These are phyloP conservation scores for Cystobasidium sp. DNA, from an alignment of 1,284 basidiomycete species.

Conservation along the genomic window DNA sequence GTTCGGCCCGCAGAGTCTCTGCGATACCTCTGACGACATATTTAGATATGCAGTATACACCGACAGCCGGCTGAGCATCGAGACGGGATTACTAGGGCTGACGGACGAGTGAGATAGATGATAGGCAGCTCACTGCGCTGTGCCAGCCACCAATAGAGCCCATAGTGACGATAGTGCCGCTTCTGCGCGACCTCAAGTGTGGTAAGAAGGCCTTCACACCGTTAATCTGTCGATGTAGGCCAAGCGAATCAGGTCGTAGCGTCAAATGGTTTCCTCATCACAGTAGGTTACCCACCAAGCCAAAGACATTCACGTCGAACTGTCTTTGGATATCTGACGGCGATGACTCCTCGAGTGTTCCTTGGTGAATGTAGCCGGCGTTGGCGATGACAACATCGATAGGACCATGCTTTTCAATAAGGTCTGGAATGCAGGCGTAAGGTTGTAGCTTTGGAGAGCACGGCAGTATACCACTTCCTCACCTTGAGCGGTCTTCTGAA, in stretches of 20 bases:
- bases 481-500: constrained; percentile 7
- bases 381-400: constrained; percentile 56
- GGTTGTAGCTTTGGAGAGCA: not conserved
- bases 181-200: constrained; percentile 50
- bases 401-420: constrained; percentile 43
- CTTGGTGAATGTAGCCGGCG: constrained; percentile 52
- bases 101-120: not conserved
- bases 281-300: constrained; percentile 41
- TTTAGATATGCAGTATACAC: constrained; percentile 11
- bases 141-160: constrained; percentile 4
- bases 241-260: not conserved
- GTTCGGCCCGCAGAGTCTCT: not conserved
- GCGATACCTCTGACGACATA: constrained; percentile 2
- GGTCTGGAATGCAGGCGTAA: constrained; percentile 1
- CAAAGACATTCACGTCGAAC: constrained; percentile 53
- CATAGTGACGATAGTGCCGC: constrained; percentile 50
- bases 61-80: constrained; percentile 4
- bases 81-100: not conserved
- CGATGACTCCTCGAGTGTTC: constrained; percentile 48
- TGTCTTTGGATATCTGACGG: constrained; percentile 49
- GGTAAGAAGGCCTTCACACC: constrained; percentile 51
- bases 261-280: not conserved
- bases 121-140: not conserved
- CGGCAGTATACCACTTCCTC: not conserved
- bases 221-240: constrained; percentile 33